phyloP scores from a whole-genome alignment of 2,329 filamentous ascomycete genomes.

The Aspergillus sp. region DNA sequence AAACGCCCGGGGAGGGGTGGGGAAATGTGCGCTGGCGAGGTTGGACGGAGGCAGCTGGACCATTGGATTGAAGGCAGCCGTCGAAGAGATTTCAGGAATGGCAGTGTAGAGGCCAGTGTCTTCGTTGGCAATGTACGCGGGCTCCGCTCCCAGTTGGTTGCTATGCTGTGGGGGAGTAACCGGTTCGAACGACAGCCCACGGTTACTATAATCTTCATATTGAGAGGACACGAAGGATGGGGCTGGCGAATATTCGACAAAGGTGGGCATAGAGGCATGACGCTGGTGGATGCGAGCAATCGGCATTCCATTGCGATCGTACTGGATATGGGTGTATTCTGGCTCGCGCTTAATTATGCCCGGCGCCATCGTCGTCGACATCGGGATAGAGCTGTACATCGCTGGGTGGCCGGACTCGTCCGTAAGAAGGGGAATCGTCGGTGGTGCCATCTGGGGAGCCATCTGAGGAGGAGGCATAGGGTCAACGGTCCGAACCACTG shows the following conservation, averaged over 20 bases:
- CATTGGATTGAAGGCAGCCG: conserved; percentile 78
- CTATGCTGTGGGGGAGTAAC: conserved; percentile 93
- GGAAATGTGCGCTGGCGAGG: conserved; percentile 74
- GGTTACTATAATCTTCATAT: conserved; percentile 96
- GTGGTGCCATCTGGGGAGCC: conserved; percentile 75
- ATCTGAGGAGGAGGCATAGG: conserved; percentile 86
- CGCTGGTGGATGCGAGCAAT: conserved; percentile 81
- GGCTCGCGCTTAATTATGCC: conserved; percentile 83
- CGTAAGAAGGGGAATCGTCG: conserved; percentile 55
- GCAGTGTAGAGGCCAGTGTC: conserved; percentile 94
- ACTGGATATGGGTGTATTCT: conserved; percentile 78
- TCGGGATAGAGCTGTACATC: conserved; percentile 69
- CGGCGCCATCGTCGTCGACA: conserved; percentile 66
- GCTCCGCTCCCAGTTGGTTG: conserved; percentile 75
- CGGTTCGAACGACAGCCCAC: conserved; percentile 93
- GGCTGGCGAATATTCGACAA: conserved; percentile 96
- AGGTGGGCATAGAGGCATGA: conserved; percentile 97
- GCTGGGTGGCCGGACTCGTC: conserved; percentile 64
- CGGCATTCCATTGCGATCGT: conserved; percentile 88
- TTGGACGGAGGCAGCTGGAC: conserved; percentile 88
- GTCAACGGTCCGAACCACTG: conserved; percentile 85
- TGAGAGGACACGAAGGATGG: conserved; percentile 98
- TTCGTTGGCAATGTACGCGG: conserved; percentile 96
- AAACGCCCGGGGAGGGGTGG: conserved; percentile 62
- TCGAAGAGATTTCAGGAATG: conserved; percentile 78